A percentile compares a stretch with the other conserved stretches of the same genome.
phyloP scores from a whole-genome alignment of 140 eudicot genomes.

The Bidens hawaiensis region DNA sequence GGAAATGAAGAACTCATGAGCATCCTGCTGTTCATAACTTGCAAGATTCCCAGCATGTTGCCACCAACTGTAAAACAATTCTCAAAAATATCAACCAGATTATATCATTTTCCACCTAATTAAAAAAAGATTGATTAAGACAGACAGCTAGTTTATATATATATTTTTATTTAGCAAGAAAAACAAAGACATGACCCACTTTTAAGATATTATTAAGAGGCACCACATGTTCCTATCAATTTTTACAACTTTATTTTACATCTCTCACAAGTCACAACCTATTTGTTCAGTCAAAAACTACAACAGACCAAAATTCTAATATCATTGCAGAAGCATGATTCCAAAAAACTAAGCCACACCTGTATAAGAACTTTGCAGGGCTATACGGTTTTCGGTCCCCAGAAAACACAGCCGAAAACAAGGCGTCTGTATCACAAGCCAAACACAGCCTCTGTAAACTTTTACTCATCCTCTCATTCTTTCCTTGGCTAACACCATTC shows the following conservation, averaged over 20 bases:
- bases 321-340: constrained; percentile 8
- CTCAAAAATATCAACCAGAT: constrained; percentile 8
- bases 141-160: no score
- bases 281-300: neutral
- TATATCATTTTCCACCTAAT: constrained; percentile 3
- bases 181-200: constrained; percentile 34
- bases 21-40: constrained; percentile 91
- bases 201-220: constrained; percentile 11
- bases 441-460: constrained; percentile 45
- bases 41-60: constrained; percentile 88
- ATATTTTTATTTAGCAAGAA: constrained; percentile 12
- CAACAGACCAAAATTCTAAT: constrained; percentile 2
- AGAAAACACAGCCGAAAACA: constrained; percentile 61
- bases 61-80: constrained; percentile 73
- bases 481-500: constrained; percentile 26
- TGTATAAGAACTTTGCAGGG: constrained; percentile 82
- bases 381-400: constrained; percentile 66
- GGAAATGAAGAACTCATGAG: constrained; percentile 93
- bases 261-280: no score
- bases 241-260: constrained; percentile 3
- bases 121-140: constrained; percentile 13
- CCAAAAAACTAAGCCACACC: constrained; percentile 31
- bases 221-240: constrained; percentile 22
- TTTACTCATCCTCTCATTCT: constrained; percentile 32
- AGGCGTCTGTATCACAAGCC: constrained; percentile 85